Conservation (phyloP, 495 filamentous ascomycete species). For the Recurvomyces mirabilis region DNA sequence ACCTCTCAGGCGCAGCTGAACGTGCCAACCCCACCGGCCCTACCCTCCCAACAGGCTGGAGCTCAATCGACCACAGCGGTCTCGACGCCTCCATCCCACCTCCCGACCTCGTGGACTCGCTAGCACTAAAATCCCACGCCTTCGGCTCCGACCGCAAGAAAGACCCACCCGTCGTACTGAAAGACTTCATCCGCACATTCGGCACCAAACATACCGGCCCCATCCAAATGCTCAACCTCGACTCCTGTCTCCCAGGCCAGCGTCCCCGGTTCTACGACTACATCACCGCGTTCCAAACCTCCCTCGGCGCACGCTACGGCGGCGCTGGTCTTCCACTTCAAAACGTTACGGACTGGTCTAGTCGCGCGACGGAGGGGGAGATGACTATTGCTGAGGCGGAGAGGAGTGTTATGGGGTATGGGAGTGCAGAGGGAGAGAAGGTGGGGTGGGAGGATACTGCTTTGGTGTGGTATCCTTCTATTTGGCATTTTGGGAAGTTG, state of each 20-base stretch:
- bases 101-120: conserved; percentile 7
- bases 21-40: neutral
- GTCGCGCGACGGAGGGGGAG: neutral
- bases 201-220: conserved; percentile 2
- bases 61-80: conserved; percentile 2
- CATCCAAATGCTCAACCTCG: conserved; percentile 10
- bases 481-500: conserved; percentile 15
- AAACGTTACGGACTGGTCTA: neutral
- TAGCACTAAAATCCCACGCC: neutral
- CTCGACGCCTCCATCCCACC: conserved; percentile 8
- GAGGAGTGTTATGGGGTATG: neutral
- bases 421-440: neutral
- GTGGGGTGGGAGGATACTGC: conserved; percentile 7
- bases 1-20: neutral
- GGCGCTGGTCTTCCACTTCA: neutral
- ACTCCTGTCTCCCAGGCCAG: neutral
- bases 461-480: conserved; percentile 10
- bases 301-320: conserved; percentile 2
- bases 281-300: conserved; percentile 3
- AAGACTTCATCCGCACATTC: conserved; percentile 8
- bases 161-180: conserved; percentile 2
- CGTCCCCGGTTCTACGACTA: conserved; percentile 2
- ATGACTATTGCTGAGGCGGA: conserved; percentile 1
- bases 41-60: conserved; percentile 8
- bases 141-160: neutral